phyloP scores from a whole-genome alignment of 2,329 filamentous ascomycete genomes.

The Botryotinia convoluta region DNA sequence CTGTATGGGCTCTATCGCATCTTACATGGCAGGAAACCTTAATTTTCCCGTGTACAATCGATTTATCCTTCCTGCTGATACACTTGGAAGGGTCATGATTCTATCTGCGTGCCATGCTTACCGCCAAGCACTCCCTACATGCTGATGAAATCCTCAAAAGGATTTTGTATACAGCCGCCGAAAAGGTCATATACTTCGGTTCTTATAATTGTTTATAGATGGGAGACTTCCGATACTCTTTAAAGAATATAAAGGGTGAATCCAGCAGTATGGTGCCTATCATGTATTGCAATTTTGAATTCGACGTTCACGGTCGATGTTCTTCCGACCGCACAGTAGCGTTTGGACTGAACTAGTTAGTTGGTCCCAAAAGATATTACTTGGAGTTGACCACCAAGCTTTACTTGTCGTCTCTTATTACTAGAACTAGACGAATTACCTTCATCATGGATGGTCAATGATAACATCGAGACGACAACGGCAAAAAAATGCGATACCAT shows the following conservation, averaged over 20 bases:
- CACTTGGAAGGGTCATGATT: not conserved
- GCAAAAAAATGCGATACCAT: not conserved
- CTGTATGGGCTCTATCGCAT: too few relatives aligned
- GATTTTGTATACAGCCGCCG: not conserved
- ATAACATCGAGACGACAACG: not conserved
- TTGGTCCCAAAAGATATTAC: not conserved
- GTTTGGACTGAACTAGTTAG: not conserved
- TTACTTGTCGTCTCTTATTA: not conserved
- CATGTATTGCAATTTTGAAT: not conserved
- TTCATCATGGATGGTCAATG: not conserved
- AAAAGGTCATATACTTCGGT: not conserved
- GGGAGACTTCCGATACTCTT: too few relatives aligned
- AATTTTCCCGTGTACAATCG: not conserved
- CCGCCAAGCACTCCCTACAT: not conserved
- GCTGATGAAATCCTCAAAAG: not conserved
- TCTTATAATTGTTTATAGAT: not conserved
- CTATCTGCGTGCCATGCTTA: not conserved
- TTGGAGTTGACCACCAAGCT: not conserved
- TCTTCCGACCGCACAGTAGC: not conserved
- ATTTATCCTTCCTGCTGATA: not conserved
- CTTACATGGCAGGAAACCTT: not conserved
- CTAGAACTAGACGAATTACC: not conserved
- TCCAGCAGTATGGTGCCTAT: not conserved
- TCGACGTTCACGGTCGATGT: not conserved
- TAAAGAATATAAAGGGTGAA: not conserved